Evolutionary conservation across 169 alveolate genomes (phyloP), one percentile per base, ranked within the genome.

Genomic region (Babesia bigemina): DNA sequence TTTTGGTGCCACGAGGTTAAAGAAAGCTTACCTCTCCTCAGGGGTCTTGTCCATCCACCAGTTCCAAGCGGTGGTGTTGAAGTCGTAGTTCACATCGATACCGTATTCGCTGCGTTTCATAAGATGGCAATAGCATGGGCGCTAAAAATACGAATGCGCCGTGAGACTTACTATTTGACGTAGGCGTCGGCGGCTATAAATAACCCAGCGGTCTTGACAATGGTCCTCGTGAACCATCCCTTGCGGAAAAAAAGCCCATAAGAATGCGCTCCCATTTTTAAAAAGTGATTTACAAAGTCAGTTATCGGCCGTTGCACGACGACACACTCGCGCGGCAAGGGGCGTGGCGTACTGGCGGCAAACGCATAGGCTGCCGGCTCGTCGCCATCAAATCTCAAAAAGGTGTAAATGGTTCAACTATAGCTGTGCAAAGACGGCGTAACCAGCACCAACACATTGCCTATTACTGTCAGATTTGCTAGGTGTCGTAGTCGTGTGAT

Each of bases 31-130:
- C 81, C 81, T 71, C 50, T 59, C 60, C 70, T 71, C 72, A n/a
- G 69, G 60, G 36, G 70, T 74, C n/a, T 62, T 63, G 65, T 74
- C 69, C 71, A 62, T 13, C 89, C 89, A 82, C 86, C 86, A 82
- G 21, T 45, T 65, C 89, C 89, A 82, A 50, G 56, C 62, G 29
- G 58, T 50, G 19, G 85, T 29, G 65, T 72, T 70, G 48, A 73
- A 71, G 59, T 82, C 81, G 48, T 55, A 47, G 24, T 61, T 57
- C 8, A 73, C 70, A 6, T 52, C 63, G 10, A 82, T 74, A 26
- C 89, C 89, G 50, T 82, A 82, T 24, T 82, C 81, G 48, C 89
- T 82, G 60, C 42, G 33, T 44, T 45, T 13, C 11, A 55, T 29
- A 26, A 29, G 16, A 47, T 7, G 22, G 44, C 4, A 12, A n/a